phyloP scores from a whole-genome alignment of 2,329 filamentous ascomycete species.

The Colletotrichum sp. region DNA sequence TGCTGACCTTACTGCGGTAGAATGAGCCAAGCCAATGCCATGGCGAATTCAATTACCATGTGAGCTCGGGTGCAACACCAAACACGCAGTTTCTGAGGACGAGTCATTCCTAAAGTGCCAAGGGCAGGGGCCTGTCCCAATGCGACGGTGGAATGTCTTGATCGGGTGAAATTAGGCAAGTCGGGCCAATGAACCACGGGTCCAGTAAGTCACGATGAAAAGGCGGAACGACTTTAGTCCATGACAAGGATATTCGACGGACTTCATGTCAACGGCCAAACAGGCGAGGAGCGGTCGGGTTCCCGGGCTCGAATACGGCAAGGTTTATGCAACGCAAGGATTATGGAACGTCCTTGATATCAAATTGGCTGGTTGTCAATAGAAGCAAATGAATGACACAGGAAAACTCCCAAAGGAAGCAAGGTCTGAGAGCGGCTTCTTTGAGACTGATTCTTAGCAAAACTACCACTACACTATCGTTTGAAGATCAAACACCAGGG shows the following conservation, averaged over 20 bases:
- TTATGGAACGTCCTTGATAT: not conserved
- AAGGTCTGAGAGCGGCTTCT: not conserved
- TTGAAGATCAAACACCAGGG: not conserved
- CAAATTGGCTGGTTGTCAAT: not conserved
- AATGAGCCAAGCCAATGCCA: not conserved
- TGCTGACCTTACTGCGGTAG: not conserved
- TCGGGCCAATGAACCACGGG: not conserved
- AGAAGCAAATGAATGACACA: not conserved
- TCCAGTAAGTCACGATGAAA: not conserved
- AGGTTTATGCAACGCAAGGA: not conserved
- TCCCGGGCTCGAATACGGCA: not conserved
- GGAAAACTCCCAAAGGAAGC: not conserved
- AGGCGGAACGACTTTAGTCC: not conserved
- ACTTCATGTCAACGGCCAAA: not conserved
- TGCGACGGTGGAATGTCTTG: not conserved
- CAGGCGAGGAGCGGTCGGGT: not conserved
- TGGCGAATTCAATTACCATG: not conserved
- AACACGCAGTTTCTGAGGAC: not conserved
- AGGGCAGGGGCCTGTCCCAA: not conserved
- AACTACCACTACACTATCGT: not conserved
- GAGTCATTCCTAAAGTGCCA: not conserved
- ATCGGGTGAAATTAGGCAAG: not conserved
- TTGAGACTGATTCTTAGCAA: not conserved
- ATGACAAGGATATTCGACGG: not conserved
- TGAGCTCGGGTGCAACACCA: not conserved